Evolutionary conservation across 352 stramenopile genomes (phyloP).

Genomic region (Pythium graminicola): DNA sequence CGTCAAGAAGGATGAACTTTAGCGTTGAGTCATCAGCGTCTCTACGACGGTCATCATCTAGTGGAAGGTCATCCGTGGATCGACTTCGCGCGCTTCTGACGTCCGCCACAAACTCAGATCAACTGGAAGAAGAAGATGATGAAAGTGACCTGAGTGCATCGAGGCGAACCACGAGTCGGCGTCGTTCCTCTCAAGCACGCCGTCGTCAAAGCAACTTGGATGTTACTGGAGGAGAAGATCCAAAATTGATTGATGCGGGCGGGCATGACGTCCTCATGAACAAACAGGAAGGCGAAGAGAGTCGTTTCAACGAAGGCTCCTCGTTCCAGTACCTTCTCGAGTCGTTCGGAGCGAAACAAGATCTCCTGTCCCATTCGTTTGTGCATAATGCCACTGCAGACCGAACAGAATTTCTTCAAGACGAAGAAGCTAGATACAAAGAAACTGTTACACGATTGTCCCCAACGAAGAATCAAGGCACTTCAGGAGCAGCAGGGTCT

Average conservation of each 20-base stretch:
- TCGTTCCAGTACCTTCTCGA: conserved; percentile 54
- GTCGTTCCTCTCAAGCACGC: background rate
- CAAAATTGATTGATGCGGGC: background rate
- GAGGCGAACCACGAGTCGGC: background rate
- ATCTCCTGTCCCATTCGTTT: conserved; percentile 24
- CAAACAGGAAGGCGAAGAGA: background rate
- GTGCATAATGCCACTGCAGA: conserved; percentile 27
- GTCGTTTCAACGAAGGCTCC: background rate
- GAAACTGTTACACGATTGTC: conserved; percentile 9
- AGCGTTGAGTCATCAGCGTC: background rate
- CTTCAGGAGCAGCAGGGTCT: background rate
- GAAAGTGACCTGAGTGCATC: background rate
- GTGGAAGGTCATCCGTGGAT: conserved; percentile 14
- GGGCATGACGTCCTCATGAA: background rate
- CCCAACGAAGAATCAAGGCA: background rate
- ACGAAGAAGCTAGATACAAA: conserved; percentile 33
- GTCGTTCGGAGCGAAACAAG: conserved; percentile 31
- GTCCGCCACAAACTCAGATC: conserved; percentile 5
- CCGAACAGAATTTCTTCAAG: conserved; percentile 39
- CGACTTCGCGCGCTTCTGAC: conserved; percentile 17
- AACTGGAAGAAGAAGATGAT: conserved; percentile 6
- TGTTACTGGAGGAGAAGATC: background rate
- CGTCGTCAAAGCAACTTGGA: background rate
- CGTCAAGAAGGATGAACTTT: conserved; percentile 2
- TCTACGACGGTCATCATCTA: background rate